Conservation (phyloP, 1,139 yeast genomes). For the Saccharomycopsis hybrid region DNA sequence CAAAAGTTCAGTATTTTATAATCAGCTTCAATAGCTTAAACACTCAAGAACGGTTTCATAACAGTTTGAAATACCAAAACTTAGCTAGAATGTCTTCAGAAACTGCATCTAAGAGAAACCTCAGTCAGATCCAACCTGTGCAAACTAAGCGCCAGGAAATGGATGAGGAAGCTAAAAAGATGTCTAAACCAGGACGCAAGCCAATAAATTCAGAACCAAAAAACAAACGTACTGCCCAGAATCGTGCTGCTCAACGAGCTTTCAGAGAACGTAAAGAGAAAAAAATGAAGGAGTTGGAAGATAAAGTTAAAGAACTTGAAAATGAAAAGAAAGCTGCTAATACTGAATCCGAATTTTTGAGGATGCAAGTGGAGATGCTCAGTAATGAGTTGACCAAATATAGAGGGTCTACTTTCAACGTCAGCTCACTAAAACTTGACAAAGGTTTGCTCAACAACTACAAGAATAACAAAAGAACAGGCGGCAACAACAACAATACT, state of each 20-base stretch:
- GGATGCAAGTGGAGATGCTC: conserved; percentile 69
- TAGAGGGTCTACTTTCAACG: conserved; percentile 35
- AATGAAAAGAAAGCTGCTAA: conserved; percentile 56
- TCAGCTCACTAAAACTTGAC: conserved; percentile 1
- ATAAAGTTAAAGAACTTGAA: conserved; percentile 65
- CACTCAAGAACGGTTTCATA: too few species aligned
- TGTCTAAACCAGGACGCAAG: conserved; percentile 58
- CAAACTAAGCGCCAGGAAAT: conserved; percentile 25
- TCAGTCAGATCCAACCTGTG: conserved; percentile 18
- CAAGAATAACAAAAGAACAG: background rate
- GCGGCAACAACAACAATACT: background rate
- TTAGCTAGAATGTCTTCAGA: background rate
- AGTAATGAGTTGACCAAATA: conserved; percentile 65
- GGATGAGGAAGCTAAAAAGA: conserved; percentile 28
- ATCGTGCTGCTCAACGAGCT: conserved; percentile 96
- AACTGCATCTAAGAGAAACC: conserved; percentile 16
- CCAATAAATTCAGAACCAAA: conserved; percentile 74
- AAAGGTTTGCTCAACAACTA: background rate
- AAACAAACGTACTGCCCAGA: conserved; percentile 89
- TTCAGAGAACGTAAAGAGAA: conserved; percentile 90
- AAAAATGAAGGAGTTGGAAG: conserved; percentile 80
- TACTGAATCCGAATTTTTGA: conserved; percentile 66
- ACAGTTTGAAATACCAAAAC: too few species aligned
- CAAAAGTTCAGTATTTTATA: too few species aligned
- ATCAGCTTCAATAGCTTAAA: too few species aligned